Base-by-base conservation (phyloP, 75 land plant species). In the Gnetum montanum region DNA sequence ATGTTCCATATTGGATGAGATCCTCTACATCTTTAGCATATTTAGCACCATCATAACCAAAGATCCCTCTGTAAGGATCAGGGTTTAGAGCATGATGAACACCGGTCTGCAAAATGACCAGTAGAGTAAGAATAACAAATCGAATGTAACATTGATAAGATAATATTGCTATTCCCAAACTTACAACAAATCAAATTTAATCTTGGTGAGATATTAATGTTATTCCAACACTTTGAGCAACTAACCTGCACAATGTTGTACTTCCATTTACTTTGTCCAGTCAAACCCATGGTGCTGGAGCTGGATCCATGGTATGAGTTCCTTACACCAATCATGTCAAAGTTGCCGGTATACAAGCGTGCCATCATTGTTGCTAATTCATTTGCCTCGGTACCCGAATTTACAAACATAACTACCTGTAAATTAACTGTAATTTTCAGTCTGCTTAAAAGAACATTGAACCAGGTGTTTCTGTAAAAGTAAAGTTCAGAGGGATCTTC, bases 311-410 rank as follows among this genome's bases (percentile, higher is more conserved):
- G 98, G 59, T 94, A 94, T n/a, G 76, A 74, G 53, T 93, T 93
- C 46, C 98, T 63, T 34, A 93, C 54, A 6, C 95, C 80, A 19
- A 93, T 75, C 28, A 93, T 69, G 57, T 93, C 98, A 66, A 84
- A 67, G 58, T 72, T 75, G 4, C 90, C 94, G 7, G 98, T 82
- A 63, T 93, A 93, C 29, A 93, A 59, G 20, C 86, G 70, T 10
- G 98, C 84, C 61, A 93, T 84, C 90, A 93, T 81, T 71, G 82
- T 64, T 0, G 98, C 98, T 61, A 93, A 64, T 59, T 93, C 98
- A 67, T 93, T 93, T 24, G 98, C 95, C 52, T 93, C 98, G 4
- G 96, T 86, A 6, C 98, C 98, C 3, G 98, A 93, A 66, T 93
- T 93, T 23, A 87, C 86, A 64, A 93, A 93, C 24, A 84, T 88